phyloP scores from a whole-genome alignment of 805 yeast genomes.

The Tetrapisispora phaffii region DNA sequence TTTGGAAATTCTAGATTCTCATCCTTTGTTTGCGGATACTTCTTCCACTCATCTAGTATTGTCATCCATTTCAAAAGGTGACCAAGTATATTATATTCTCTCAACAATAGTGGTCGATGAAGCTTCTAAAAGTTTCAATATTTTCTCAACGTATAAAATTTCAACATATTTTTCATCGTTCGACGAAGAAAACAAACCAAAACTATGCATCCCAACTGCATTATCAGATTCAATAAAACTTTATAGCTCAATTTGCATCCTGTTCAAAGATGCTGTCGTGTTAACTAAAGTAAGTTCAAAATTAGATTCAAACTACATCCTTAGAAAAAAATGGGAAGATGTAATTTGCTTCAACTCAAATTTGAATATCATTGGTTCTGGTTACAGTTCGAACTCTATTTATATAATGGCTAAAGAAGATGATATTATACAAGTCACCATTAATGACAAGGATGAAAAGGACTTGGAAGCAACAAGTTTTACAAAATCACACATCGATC shows the following conservation, averaged over 20 bases:
- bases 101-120: conserved; percentile 41
- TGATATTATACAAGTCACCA: conserved; percentile 48
- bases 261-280: conserved; percentile 51
- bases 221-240: conserved; percentile 19
- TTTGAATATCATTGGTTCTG: conserved; percentile 49
- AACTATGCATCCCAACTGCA: conserved; percentile 48
- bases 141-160: conserved; percentile 57
- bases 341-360: conserved; percentile 46
- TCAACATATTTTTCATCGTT: conserved; percentile 35
- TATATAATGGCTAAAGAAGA: conserved; percentile 41
- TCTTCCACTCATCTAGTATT: conserved; percentile 40
- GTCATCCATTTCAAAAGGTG: conserved; percentile 34
- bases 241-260: conserved; percentile 43
- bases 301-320: conserved; percentile 26
- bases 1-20: conserved; percentile 54
- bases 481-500: conserved; percentile 69
- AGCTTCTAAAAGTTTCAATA: conserved; percentile 40
- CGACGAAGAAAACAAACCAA: conserved; percentile 31
- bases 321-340: conserved; percentile 70
- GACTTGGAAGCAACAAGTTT: conserved; percentile 27
- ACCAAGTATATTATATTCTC: conserved; percentile 34
- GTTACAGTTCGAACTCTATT: conserved; percentile 42
- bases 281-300: conserved; percentile 48
- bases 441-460: conserved; percentile 1
- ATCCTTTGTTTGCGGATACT: conserved; percentile 35